Evolutionary conservation across 2,329 filamentous ascomycete species (phyloP), one percentile per base, ranked within the genome.

Genomic region (Calonectria montana): DNA sequence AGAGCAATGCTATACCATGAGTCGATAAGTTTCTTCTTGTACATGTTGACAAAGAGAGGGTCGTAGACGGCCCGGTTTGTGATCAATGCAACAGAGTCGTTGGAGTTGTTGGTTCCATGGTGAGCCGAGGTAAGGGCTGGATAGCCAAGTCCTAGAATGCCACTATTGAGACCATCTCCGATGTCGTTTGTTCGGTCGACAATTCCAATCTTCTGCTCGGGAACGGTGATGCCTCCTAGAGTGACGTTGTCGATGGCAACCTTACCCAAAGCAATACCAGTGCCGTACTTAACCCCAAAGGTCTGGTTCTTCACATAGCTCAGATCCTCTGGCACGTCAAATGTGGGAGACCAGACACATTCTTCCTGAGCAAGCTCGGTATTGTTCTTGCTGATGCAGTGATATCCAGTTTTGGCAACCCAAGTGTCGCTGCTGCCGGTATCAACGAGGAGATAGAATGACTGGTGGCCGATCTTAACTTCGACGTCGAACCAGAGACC

Each of bases 261-360:
- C 15, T 65, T 74, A 4, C 77, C 76, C 6, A 76, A 6, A 1
- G 71, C 65, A 48, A 78, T 75, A 7, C 76, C 76, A 1, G 72
- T 74, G 6, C 75, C 75, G n/a, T 76, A 73, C n/a, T 70, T 48
- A 3, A 77, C 68, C 18, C 70, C 74, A 43, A 77, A 75, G 1
- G 73, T 76, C 90, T 77, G 76, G 43, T 74, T 69, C 35, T 61
- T 29, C 50, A 73, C 37, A 21, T 72, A 69, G 15, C 66, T 55
- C 18, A 72, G 41, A 6, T 43, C 53, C 0, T 64, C n/a, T n/a
- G 69, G 72, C 18, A 48, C 61, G 39, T 72, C 37, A 65, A 73
- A 73, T 1, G 75, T 72, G 5, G 68, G 67, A 16, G 37, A 23
- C 61, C 69, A 76, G 35, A 21, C 45, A 47, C 75, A 76, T 5